Evolutionary conservation across 2,329 filamentous ascomycete genomes (phyloP).

Genomic region (Neopestalotiopsis rosae): DNA sequence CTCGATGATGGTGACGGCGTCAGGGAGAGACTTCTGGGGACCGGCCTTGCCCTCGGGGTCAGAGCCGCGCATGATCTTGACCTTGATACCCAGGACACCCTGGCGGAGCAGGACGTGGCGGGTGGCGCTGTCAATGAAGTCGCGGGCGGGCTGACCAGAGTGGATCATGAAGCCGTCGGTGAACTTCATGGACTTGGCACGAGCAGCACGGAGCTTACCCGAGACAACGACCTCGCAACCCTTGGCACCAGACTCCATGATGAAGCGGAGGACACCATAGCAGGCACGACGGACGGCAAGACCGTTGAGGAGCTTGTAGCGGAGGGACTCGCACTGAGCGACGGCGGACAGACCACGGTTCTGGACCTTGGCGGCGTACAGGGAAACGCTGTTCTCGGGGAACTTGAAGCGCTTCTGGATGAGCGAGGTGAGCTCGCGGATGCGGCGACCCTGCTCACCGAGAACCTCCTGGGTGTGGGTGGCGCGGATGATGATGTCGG

Average conservation of each 20-base stretch:
- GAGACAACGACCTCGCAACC: constrained; percentile 99
- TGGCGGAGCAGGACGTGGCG: constrained; percentile 99
- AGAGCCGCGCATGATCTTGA: constrained; percentile 99
- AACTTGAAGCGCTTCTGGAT: constrained; percentile 99
- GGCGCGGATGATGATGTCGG: constrained; percentile 99
- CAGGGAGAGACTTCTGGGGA: constrained; percentile 95
- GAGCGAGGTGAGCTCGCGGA: constrained; percentile 99
- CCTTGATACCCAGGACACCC: constrained; percentile 99
- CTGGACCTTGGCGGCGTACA: constrained; percentile 99
- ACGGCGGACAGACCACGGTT: constrained; percentile 99
- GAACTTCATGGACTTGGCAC: constrained; percentile 99
- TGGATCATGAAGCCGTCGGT: constrained; percentile 99
- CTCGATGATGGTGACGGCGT: constrained; percentile 99
- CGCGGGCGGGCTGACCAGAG: constrained; percentile 98
- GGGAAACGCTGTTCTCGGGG: constrained; percentile 99
- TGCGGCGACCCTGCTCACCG: constrained; percentile 99
- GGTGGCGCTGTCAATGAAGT: constrained; percentile 99
- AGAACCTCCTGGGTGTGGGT: constrained; percentile 99
- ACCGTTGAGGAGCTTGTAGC: constrained; percentile 99
- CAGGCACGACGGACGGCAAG: constrained; percentile 97
- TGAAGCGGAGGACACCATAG: constrained; percentile 99
- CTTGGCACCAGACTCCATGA: constrained; percentile 99
- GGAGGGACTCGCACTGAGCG: constrained; percentile 99
- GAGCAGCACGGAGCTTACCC: constrained; percentile 97
- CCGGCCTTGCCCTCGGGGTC: constrained; percentile 99